Conservation (phyloP, 1,284 basidiomycete genomes). For the Cryptococcus neoformans region DNA sequence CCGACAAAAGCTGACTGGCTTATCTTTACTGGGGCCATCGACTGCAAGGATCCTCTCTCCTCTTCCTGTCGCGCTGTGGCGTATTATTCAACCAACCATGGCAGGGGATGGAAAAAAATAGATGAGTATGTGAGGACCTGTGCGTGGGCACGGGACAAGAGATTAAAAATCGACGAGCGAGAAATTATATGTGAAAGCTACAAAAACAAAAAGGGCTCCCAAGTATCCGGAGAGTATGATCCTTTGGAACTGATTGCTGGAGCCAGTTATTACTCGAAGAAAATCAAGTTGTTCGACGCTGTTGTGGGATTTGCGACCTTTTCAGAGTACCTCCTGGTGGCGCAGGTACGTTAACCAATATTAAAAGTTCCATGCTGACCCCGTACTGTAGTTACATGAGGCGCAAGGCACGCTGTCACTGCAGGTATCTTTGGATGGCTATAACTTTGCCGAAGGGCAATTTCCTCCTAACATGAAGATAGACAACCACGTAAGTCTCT, state of each 20-base stretch:
- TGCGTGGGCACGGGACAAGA: slow-evolving; percentile 80
- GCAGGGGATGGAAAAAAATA: slow-evolving; percentile 69
- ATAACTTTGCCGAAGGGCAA: slow-evolving; percentile 73
- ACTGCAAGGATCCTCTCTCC: slow-evolving; percentile 56
- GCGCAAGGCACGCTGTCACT: slow-evolving; percentile 65
- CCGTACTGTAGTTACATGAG: slow-evolving; percentile 58
- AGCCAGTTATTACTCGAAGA: slow-evolving; percentile 66
- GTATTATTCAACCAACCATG: slow-evolving; percentile 72
- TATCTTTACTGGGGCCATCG: slow-evolving; percentile 80
- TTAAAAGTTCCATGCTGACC: slow-evolving; percentile 8
- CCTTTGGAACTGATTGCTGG: slow-evolving; percentile 79
- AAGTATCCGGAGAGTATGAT: slow-evolving; percentile 60
- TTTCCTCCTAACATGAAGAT: slow-evolving; percentile 90
- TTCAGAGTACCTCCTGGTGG: slow-evolving; percentile 91
- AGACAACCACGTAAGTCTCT: slow-evolving; percentile 61
- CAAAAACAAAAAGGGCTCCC: slow-evolving; percentile 74
- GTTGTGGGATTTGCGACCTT: slow-evolving; percentile 96
- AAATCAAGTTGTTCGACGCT: slow-evolving; percentile 73
- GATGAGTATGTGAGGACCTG: slow-evolving; percentile 89
- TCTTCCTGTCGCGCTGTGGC: slow-evolving; percentile 66
- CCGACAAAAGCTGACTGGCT: slow-evolving; percentile 74
- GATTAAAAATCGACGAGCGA: slow-evolving; percentile 73
- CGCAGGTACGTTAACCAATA: slow-evolving; percentile 60
- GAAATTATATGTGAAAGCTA: slow-evolving; percentile 94
- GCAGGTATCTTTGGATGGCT: slow-evolving; percentile 88